phyloP scores from a whole-genome alignment of 1,284 basidiomycete genomes.

The Wolfiporia cocos region DNA sequence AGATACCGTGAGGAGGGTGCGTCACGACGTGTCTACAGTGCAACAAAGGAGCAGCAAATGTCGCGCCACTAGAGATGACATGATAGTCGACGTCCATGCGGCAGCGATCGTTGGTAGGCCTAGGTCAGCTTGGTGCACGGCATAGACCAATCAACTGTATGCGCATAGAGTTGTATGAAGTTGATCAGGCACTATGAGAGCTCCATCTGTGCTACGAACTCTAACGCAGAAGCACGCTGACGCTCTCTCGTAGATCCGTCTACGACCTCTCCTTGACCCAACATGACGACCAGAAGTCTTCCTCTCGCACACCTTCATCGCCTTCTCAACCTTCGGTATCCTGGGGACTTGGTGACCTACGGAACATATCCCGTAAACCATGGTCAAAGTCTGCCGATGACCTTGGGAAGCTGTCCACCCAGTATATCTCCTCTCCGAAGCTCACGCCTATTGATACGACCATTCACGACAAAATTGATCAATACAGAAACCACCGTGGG shows the following conservation, averaged over 20 bases:
- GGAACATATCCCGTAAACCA: constrained; percentile 56
- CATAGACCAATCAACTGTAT: too few species aligned
- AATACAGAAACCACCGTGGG: constrained; percentile 45
- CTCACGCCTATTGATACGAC: constrained; percentile 37
- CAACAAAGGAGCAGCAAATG: too few species aligned
- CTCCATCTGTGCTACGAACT: too few species aligned
- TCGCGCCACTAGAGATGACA: too few species aligned
- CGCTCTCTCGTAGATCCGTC: constrained; percentile 55
- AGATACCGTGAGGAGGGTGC: too few species aligned
- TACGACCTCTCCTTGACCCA: constrained; percentile 54
- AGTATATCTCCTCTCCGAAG: constrained; percentile 29
- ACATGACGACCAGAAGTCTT: constrained; percentile 27
- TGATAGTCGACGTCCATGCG: too few species aligned
- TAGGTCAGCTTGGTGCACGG: too few species aligned
- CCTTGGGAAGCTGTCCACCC: constrained; percentile 49
- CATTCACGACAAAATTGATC: constrained; percentile 56
- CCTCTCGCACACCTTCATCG: constrained; percentile 31
- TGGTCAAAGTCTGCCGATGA: constrained; percentile 81
- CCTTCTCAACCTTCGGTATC: constrained; percentile 30
- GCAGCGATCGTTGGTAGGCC: too few species aligned
- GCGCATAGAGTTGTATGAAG: too few species aligned
- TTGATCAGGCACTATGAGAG: too few species aligned
- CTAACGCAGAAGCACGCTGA: too few species aligned
- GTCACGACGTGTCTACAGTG: too few species aligned
- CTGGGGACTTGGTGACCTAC: constrained; percentile 55